Base-by-base conservation (phyloP, 306 rosid species). In the Delonix regia region DNA sequence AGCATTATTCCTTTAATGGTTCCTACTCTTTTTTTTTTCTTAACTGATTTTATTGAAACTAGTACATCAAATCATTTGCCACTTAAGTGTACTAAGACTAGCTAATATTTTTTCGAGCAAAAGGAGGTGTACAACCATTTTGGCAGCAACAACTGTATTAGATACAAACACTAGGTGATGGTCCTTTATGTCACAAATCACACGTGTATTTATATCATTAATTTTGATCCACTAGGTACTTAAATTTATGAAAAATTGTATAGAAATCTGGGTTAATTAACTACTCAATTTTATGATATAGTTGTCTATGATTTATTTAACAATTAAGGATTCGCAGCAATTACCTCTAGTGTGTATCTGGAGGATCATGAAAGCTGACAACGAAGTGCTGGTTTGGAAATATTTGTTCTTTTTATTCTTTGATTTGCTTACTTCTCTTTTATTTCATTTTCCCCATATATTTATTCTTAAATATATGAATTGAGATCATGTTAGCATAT, bases 291-390 rank as follows among this genome's bases (percentile, higher is more conserved):
- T 12, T 11, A 45, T 75, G 41, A 15, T 18, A 0, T 45, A n/a
- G 28, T 11, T 64, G 1, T 66, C 53, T 41, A 8, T 51, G 19
- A 65, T 65, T 11, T 11, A 18, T 4, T 44, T 76, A 78, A 84
- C 34, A 15, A 22, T 34, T 16, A 84, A 53, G 77, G 24, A 36
- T 62, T 38, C 71, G 30, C 76, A 75, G 5, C 80, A 74, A 13
- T 59, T 82, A 22, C 84, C 82, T 15, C 77, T 80, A 8, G 80
- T 79, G 0, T 49, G 82, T 64, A 71, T 85, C 28, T 79, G 66
- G 60, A 79, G 73, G 63, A 67, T 75, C 2, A 85, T 79, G 80
- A 82, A 82, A 52, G 55, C 89, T 0, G 65, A 79, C 9, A 57
- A 28, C 19, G 13, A 69, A 18, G 81, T 65, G 4, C 63, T 75